Evolutionary conservation across 306 rosid species (phyloP).

Genomic region (Ormosia semicastrata): DNA sequence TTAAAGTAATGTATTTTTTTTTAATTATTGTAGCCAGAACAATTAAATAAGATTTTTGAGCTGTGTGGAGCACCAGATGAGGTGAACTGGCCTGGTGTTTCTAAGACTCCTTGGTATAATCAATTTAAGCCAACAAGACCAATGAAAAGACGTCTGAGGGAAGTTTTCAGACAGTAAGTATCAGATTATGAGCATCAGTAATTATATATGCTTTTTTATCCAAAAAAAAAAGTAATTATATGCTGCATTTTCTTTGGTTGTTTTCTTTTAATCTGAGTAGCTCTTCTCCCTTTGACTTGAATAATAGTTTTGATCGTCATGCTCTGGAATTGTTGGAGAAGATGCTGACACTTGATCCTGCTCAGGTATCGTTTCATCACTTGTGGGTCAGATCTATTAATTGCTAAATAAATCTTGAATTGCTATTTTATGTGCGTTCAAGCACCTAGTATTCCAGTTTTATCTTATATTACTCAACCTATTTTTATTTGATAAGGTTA

Average conservation of each 20-base stretch:
- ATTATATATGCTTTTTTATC: not conserved
- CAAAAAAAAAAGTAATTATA: not conserved
- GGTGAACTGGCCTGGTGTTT: constrained; percentile 70
- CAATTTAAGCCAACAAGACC: constrained; percentile 66
- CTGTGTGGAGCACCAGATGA: constrained; percentile 81
- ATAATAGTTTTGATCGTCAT: constrained; percentile 55
- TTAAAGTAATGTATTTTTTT: not conserved
- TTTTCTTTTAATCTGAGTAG: not conserved
- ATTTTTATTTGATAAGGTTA: not conserved
- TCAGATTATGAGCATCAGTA: not conserved
- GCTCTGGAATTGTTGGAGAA: constrained; percentile 73
- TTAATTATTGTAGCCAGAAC: constrained; percentile 57
- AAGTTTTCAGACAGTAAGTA: constrained; percentile 59
- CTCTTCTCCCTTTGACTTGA: not conserved
- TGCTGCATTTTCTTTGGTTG: not conserved
- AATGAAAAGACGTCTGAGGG: constrained; percentile 69
- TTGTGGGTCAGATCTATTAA: not conserved
- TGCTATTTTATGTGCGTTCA: not conserved
- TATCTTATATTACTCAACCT: not conserved
- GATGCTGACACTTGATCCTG: constrained; percentile 69
- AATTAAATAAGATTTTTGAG: constrained; percentile 68
- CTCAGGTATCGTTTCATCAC: constrained; percentile 45
- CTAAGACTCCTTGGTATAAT: constrained; percentile 59
- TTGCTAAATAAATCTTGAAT: not conserved
- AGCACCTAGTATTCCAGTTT: not conserved